These are phyloP conservation scores for Cercospora canescens DNA, from an alignment of 2,329 filamentous ascomycete species.

Conservation along the genomic window DNA sequence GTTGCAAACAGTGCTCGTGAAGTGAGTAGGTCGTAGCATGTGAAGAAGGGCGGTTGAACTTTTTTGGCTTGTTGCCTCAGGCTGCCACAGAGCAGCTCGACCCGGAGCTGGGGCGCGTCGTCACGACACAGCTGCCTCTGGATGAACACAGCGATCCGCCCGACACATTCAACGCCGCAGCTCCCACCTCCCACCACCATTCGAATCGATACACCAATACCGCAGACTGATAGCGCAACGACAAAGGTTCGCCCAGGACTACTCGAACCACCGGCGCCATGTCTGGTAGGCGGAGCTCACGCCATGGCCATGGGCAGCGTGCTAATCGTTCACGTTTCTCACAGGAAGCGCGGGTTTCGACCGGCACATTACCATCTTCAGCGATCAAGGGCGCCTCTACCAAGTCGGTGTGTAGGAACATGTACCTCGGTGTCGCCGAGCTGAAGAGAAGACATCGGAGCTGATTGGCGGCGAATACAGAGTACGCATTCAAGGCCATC, in stretches of 20 bases:
- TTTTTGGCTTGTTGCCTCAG: constrained; percentile 9
- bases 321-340: constrained; percentile 16
- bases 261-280: constrained; percentile 26
- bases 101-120: constrained; percentile 7
- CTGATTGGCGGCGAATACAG: constrained; percentile 50
- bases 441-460: constrained; percentile 6
- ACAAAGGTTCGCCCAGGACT: not conserved
- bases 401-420: constrained; percentile 82
- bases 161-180: not conserved
- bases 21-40: not conserved
- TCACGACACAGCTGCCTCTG: constrained; percentile 5
- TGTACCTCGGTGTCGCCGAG: not conserved
- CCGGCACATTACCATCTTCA: constrained; percentile 99
- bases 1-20: not conserved
- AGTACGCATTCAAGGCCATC: constrained; percentile 99
- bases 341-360: constrained; percentile 87
- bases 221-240: not conserved
- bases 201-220: not conserved
- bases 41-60: constrained; percentile 1
- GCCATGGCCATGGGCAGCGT: constrained; percentile 9
- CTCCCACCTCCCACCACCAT: not conserved
- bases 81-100: not conserved
- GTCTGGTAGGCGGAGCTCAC: constrained; percentile 30
- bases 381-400: constrained; percentile 95
- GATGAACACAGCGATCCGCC: constrained; percentile 4